These are phyloP conservation scores for Creolimax fragrantissima DNA, from an alignment of 78 protist species.

Conservation along the genomic window DNA sequence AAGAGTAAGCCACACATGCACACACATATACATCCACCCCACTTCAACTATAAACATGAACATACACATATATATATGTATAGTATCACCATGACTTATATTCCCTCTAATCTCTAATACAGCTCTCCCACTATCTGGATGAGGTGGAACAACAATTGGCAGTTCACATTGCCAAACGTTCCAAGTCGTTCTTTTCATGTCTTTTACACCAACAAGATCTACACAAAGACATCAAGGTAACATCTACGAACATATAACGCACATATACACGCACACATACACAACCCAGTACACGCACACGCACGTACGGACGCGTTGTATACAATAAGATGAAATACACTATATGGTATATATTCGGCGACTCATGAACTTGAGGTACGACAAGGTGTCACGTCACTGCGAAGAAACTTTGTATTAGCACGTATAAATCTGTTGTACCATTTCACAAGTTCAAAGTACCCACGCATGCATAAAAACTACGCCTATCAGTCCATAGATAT, in stretches of 20 bases:
- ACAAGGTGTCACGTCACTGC: too few relatives aligned
- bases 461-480: too few relatives aligned
- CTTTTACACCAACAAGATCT: not conserved
- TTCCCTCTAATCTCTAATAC: not conserved
- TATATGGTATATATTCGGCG: too few relatives aligned
- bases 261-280: not conserved
- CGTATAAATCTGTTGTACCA: too few relatives aligned
- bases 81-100: not conserved
- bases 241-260: not conserved
- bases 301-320: not conserved
- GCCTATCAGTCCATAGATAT: too few relatives aligned
- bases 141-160: slow-evolving; percentile 8
- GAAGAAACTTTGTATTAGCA: too few relatives aligned
- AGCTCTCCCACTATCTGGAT: slow-evolving; percentile 14
- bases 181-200: not conserved
- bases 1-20: not conserved
- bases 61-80: not conserved
- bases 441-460: too few relatives aligned
- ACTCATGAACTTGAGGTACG: too few relatives aligned
- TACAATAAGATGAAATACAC: too few relatives aligned
- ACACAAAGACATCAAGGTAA: not conserved
- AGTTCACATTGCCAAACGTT: not conserved
- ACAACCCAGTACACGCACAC: not conserved
- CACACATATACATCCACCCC: not conserved
- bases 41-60: not conserved